Evolutionary conservation across 331 rosid genomes (phyloP).

Genomic region (Cydonia oblonga): DNA sequence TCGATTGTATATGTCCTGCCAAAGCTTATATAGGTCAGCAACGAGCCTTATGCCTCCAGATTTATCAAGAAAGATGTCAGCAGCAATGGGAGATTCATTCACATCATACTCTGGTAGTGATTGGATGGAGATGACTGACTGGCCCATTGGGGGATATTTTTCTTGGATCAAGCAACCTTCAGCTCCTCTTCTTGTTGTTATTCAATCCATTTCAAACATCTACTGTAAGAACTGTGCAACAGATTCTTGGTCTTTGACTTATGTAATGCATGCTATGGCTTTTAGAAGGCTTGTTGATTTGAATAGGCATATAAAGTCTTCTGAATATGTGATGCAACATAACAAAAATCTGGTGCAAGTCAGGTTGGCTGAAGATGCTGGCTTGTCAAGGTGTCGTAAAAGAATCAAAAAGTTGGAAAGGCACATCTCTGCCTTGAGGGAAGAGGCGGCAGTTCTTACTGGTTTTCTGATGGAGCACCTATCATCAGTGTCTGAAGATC

Average conservation of each 20-base stretch:
- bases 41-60: conserved; percentile 59
- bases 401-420: conserved; percentile 22
- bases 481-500: conserved; percentile 31
- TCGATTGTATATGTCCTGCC: conserved; percentile 62
- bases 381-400: conserved; percentile 18
- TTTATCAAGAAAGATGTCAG: conserved; percentile 61
- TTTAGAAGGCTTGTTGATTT: conserved; percentile 80
- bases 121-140: conserved; percentile 62
- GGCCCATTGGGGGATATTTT: conserved; percentile 46
- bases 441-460: conserved; percentile 70
- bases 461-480: conserved; percentile 60
- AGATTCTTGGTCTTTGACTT: conserved; percentile 46
- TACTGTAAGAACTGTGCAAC: conserved; percentile 26
- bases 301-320: conserved; percentile 54
- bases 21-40: conserved; percentile 59
- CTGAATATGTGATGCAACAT: conserved; percentile 49
- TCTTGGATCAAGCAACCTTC: conserved; percentile 68
- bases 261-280: conserved; percentile 63
- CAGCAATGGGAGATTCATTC: conserved; percentile 45
- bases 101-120: conserved; percentile 56
- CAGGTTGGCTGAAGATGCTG: conserved; percentile 19
- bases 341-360: conserved; percentile 25
- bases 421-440: conserved; percentile 35
- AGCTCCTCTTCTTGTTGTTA: conserved; percentile 53
- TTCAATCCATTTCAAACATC: conserved; percentile 45